Evolutionary conservation across 108 stramenopile species (phyloP).

Genomic region (Skeletonema potamos): DNA sequence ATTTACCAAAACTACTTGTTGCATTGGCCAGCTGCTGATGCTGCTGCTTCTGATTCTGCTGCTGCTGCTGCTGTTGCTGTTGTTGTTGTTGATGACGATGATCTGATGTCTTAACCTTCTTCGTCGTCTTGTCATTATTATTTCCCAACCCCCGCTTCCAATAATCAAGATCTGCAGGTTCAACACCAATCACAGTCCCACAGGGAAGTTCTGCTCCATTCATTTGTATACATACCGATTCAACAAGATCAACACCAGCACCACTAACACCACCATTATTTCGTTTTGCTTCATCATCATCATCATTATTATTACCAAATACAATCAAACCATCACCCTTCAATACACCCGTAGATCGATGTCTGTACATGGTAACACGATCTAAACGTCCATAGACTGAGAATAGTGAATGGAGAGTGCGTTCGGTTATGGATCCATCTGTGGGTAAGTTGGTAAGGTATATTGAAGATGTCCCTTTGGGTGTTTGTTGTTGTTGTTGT

Average conservation of each 20-base stretch:
- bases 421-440: constrained; percentile 59
- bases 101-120: constrained; percentile 7
- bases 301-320: constrained; percentile 44
- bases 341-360: constrained; percentile 52
- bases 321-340: constrained; percentile 83
- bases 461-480: too few relatives aligned
- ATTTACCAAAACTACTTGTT: too few relatives aligned
- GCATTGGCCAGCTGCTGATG: too few relatives aligned
- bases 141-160: neutral
- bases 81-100: neutral
- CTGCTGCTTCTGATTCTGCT: neutral
- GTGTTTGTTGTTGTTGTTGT: constrained; percentile 13
- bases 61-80: neutral
- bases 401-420: constrained; percentile 58
- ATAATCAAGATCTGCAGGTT: constrained; percentile 56
- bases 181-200: constrained; percentile 53
- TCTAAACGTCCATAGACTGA: constrained; percentile 56
- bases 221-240: constrained; percentile 76
- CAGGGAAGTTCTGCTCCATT: constrained; percentile 69
- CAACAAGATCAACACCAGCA: constrained; percentile 34
- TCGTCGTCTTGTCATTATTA: too few relatives aligned
- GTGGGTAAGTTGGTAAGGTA: constrained; percentile 76
- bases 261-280: constrained; percentile 9
- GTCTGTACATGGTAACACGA: constrained; percentile 66
- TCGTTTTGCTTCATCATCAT: neutral